phyloP scores from a whole-genome alignment of 176 grass and related monocot genomes.

The Avena atlantica region DNA sequence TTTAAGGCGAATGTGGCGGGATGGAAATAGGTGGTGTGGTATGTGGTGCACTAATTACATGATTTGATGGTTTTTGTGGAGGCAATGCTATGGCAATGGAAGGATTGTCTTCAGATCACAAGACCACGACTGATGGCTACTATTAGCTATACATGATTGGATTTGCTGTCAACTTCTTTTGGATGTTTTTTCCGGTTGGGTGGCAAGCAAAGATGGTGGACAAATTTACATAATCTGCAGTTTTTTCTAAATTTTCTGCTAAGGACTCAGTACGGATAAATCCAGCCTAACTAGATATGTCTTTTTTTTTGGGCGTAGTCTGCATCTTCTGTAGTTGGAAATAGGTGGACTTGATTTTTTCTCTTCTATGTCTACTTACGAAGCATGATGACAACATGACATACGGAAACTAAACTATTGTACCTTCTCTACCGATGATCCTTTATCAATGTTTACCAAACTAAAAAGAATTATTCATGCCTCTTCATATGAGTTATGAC shows the following conservation, averaged over 20 bases:
- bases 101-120: conserved; percentile 50
- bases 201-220: neutral
- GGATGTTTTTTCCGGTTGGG: conserved; percentile 18
- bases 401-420: too few species aligned
- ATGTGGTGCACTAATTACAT: conserved; percentile 51
- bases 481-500: too few species aligned
- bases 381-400: too few species aligned
- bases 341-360: too few species aligned
- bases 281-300: conserved; percentile 55
- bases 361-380: too few species aligned
- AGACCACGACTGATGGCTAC: conserved; percentile 16
- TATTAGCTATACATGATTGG: conserved; percentile 46
- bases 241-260: conserved; percentile 77
- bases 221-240: conserved; percentile 23
- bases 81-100: conserved; percentile 54
- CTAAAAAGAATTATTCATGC: too few species aligned
- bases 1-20: too few species aligned
- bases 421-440: neutral
- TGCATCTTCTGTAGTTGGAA: too few species aligned
- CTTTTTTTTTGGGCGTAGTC: too few species aligned
- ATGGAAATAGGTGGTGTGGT: too few species aligned
- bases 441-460: too few species aligned
- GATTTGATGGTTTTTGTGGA: neutral
- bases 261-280: conserved; percentile 56
- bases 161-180: neutral